Conservation (phyloP, 1,284 basidiomycete genomes). For the Heterobasidion irregulare region DNA sequence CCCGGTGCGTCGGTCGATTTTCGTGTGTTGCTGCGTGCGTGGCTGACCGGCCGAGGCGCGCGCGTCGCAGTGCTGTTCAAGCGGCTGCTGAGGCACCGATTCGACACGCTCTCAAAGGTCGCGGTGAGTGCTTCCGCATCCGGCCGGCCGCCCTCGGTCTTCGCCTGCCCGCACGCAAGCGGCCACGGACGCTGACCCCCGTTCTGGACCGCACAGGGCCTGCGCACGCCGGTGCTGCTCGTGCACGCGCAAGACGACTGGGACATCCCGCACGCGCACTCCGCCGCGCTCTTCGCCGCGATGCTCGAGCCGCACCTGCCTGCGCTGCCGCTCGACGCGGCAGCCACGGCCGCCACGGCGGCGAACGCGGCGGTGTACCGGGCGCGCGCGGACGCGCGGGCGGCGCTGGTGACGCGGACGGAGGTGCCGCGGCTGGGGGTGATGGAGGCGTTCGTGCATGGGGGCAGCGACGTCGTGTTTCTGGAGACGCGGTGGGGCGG, state of each 20-base stretch:
- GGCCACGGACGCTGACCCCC: too few relatives aligned
- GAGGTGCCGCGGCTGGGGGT: slow-evolving; percentile 50
- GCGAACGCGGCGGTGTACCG: slow-evolving; percentile 19
- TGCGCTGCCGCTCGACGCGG: slow-evolving; percentile 27
- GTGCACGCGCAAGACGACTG: slow-evolving; percentile 77
- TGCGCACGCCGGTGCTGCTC: slow-evolving; percentile 60
- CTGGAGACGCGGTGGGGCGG: slow-evolving; percentile 57
- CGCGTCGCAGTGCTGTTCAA: slow-evolving; percentile 43
- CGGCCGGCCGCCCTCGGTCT: too few relatives aligned
- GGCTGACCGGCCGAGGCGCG: slow-evolving; percentile 1
- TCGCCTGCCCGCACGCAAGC: too few relatives aligned
- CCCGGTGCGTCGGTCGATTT: slow-evolving; percentile 39
- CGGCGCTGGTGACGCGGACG: slow-evolving; percentile 36
- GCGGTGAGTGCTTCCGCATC: slow-evolving; percentile 41
- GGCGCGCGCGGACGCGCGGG: slow-evolving; percentile 28
- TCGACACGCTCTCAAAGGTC: slow-evolving; percentile 56
- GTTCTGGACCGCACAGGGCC: too few relatives aligned
- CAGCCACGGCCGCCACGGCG: neutral
- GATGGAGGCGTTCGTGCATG: slow-evolving; percentile 40
- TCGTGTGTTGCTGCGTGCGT: neutral
- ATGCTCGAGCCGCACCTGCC: slow-evolving; percentile 63
- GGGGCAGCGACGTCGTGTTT: slow-evolving; percentile 40
- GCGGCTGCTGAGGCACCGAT: slow-evolving; percentile 49
- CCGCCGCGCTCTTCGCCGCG: slow-evolving; percentile 61
- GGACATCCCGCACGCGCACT: slow-evolving; percentile 76